Base-by-base conservation (phyloP, 2,329 filamentous ascomycete genomes). In the Blastomyces parvus region DNA sequence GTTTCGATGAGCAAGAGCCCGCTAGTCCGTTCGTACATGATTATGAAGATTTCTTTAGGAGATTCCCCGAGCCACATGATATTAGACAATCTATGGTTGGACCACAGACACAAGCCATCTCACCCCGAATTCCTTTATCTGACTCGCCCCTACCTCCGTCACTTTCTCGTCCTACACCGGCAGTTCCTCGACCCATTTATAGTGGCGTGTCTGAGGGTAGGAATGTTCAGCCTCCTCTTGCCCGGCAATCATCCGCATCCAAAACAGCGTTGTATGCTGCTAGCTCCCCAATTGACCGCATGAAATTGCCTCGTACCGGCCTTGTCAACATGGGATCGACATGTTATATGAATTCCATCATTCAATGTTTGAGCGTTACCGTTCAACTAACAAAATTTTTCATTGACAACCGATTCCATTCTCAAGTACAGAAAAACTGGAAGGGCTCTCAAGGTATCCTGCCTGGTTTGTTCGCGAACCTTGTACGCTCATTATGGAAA, bases 321-420 rank as follows among this genome's bases (percentile, higher is more conserved):
- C 81, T 97, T 14, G 79, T 86, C 64, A 97, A 97, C 69, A 89
- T 91, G 50, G 85, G 86, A 0, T 87, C 88, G 57, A 92, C 89
- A 67, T 97, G 93, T 73, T 97, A 96, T 72, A 91, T 94, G 81
- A 97, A 96, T 74, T 88, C 90, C n/a, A 87, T 88, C 0, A 80
- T 97, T 33, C 93, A 97, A 74, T 89, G 88, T 65, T 78, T 97
- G 22, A 88, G 89, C 64, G 88, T 87, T 1, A 93, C 91, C 0
- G 77, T 82, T 9, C 79, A 81, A 22, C 74, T 88, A 52, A 84
- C 83, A 72, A 84, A 71, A 76, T 85, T 77, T 82, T 96, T 82
- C 79, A 84, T 76, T 73, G 86, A 77, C 79, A 88, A 79, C 71
- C 88, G 72, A 70, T 90, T 76, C 76, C 83, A 72, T 69, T 79